These are phyloP conservation scores for Penicillium sp. DNA, from an alignment of 2,329 filamentous ascomycete genomes.

Conservation along the genomic window DNA sequence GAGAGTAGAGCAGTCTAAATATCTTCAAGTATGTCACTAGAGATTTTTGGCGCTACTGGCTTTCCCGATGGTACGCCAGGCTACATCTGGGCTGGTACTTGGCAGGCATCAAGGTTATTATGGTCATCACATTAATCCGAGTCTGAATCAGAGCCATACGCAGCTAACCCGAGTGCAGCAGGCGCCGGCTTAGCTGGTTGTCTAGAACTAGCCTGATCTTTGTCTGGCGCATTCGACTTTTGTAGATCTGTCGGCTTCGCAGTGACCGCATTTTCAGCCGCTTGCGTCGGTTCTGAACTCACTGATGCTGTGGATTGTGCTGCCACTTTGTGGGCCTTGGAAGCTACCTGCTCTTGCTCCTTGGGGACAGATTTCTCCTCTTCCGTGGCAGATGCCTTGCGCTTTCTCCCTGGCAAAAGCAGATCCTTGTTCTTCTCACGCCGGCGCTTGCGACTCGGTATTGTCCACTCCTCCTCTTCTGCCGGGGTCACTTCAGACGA, in stretches of 20 bases:
- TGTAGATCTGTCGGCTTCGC: slow-evolving; percentile 1
- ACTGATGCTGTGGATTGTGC: too few relatives aligned
- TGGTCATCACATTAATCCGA: slow-evolving; percentile 28
- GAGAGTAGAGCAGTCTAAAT: too few relatives aligned
- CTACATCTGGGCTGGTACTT: too few relatives aligned
- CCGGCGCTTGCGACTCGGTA: slow-evolving; percentile 49
- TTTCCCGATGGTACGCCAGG: too few relatives aligned
- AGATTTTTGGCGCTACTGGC: too few relatives aligned
- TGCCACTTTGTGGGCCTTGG: too few relatives aligned
- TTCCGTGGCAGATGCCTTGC: slow-evolving; percentile 35
- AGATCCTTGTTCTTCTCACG: slow-evolving; percentile 42
- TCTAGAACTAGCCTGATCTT: slow-evolving; percentile 7
- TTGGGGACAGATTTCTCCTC: neutral
- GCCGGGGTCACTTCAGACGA: slow-evolving; percentile 29
- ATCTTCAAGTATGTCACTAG: too few relatives aligned
- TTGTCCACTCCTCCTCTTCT: slow-evolving; percentile 46
- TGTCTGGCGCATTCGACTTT: slow-evolving; percentile 1
- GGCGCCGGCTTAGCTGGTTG: slow-evolving; percentile 21
- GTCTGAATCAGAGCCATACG: slow-evolving; percentile 41
- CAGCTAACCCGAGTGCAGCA: slow-evolving; percentile 31
- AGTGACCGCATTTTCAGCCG: neutral
- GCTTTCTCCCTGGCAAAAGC: slow-evolving; percentile 39
- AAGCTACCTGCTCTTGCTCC: neutral
- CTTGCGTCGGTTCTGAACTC: too few relatives aligned
- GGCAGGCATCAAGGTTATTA: too few relatives aligned